Conservation (phyloP, 768 basidiomycete genomes). For the Antrodiella citrinella region DNA sequence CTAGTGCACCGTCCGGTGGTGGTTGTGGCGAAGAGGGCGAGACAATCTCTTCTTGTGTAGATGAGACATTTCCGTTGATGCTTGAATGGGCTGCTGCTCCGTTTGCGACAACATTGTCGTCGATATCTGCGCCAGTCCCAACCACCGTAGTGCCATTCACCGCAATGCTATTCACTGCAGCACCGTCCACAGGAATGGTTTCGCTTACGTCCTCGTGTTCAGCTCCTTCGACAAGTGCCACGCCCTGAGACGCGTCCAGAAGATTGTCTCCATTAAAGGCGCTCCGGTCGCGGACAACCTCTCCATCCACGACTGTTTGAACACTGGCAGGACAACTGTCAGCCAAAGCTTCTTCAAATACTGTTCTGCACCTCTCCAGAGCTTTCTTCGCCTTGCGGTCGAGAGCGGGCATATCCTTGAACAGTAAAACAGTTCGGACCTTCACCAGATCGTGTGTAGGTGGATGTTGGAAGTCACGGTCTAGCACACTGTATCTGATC, state of each 20-base stretch:
- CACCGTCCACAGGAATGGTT: too few species aligned
- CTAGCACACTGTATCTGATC: conserved; percentile 6
- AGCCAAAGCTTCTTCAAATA: conserved; percentile 7
- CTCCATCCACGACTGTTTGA: neutral
- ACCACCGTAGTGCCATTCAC: too few species aligned
- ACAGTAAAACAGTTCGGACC: conserved; percentile 14
- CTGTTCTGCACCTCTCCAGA: conserved; percentile 6
- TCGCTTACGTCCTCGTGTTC: too few species aligned
- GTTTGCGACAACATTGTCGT: neutral
- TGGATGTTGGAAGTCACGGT: conserved; percentile 15
- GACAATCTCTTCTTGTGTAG: too few species aligned
- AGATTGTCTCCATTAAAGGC: too few species aligned
- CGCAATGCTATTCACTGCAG: too few species aligned
- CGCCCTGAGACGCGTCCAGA: too few species aligned
- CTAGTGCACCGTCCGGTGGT: too few species aligned
- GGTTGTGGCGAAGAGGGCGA: too few species aligned
- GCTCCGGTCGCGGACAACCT: too few species aligned
- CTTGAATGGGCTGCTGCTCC: neutral
- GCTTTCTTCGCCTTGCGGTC: conserved; percentile 17
- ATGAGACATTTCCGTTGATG: neutral
- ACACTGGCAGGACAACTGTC: neutral
- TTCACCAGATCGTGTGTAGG: conserved; percentile 25
- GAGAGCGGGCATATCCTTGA: conserved; percentile 11
- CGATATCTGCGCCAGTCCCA: too few species aligned
- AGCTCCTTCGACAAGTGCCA: too few species aligned